Evolutionary conservation across 2,329 filamentous ascomycete species (phyloP).

Genomic region (Stachybotrys chlorohalonatus): DNA sequence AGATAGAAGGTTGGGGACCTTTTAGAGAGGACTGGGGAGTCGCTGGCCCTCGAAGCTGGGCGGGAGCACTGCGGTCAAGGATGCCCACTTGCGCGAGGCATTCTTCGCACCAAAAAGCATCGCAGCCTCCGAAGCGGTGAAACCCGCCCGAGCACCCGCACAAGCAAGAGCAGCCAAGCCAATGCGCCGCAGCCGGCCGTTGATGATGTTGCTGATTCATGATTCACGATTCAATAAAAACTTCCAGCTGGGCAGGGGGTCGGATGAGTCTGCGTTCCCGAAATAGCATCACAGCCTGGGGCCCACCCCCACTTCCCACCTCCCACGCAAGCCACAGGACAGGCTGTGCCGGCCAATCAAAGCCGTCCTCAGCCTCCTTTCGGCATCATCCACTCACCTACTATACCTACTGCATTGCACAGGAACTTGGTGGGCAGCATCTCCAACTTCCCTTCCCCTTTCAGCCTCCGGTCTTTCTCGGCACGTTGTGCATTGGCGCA

Average conservation of each 20-base stretch:
- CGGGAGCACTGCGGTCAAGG: too few relatives aligned
- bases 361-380: not conserved
- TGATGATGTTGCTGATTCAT: not conserved
- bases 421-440: too few relatives aligned
- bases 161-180: not conserved
- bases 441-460: too few relatives aligned
- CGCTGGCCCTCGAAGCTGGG: too few relatives aligned
- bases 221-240: too few relatives aligned
- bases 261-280: not conserved
- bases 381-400: not conserved
- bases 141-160: too few relatives aligned
- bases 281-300: not conserved
- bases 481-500: not conserved
- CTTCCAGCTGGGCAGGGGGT: not conserved
- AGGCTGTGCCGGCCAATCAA: not conserved
- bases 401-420: not conserved
- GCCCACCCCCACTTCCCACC: not conserved
- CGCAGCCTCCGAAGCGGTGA: too few relatives aligned
- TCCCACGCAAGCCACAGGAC: not conserved
- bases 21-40: too few relatives aligned
- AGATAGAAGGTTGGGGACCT: too few relatives aligned
- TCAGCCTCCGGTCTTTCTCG: too few relatives aligned
- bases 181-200: not conserved
- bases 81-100: too few relatives aligned
- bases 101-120: too few relatives aligned